Evolutionary conservation across 441 rosid species (phyloP), one percentile per base, ranked within the genome.

Genomic region (Manihot esculenta): DNA sequence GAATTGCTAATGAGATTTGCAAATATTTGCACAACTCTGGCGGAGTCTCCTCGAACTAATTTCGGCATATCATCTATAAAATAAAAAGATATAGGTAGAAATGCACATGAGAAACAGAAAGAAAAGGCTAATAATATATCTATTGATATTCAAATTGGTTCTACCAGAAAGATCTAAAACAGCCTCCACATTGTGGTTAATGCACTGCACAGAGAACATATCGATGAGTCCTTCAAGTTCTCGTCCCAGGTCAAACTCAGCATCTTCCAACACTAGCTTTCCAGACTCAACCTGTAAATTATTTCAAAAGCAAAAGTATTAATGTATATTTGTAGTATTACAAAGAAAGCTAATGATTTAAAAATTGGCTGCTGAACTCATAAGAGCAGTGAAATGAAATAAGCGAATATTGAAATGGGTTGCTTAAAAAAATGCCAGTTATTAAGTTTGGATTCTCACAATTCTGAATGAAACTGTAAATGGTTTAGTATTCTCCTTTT

Each of bases 151-250:
- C 49, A 49, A 64, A 45, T 49, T 8, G 64, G 38, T 67, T 74
- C 63, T 85, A 93, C 99, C 98, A 44, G 99, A 89, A 68, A 96
- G 91, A 81, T 96, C 97, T 73, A 96, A 77, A 69, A 96, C 91
- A 64, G 93, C 88, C 88, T 96, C 99, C 74, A 91, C 95, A 71
- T 90, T 89, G 75, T 93, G 98, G 87, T 90, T 93, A 56, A 89
- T 87, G 84, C 99, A 87, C 74, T 96, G 98, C 73, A 92, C 97
- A 3, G 99, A 93, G 84, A 91, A 93, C 99, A 96, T 91, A 63
- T 93, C 98, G 26, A 91, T 83, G 35, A 96, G 96, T 71, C 98
- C 98, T 84, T 96, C 98, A 18, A 96, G 97, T 80, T 96, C 99
- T 72, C 91, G 75, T 59, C 92, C 92, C 81, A 96, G 77, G 81